Evolutionary conservation across 768 basidiomycete species (phyloP).

Genomic region (Lyophyllum decastes): DNA sequence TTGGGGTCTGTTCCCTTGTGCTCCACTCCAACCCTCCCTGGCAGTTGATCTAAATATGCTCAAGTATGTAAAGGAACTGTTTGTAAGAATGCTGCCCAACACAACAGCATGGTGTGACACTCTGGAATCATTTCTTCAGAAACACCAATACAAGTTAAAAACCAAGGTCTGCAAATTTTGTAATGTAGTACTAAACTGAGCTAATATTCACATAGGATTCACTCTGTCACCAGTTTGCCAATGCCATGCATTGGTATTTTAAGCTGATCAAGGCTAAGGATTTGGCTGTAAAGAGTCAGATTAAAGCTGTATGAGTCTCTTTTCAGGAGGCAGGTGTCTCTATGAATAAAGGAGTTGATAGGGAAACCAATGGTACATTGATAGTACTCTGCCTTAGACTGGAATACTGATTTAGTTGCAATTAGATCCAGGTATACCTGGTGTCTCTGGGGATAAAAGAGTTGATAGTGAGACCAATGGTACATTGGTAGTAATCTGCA

Average conservation of each 20-base stretch:
- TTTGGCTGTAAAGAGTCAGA: background rate
- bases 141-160: background rate
- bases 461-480: too few species aligned
- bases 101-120: background rate
- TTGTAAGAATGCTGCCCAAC: background rate
- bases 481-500: too few species aligned
- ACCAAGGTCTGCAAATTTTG: background rate
- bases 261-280: background rate
- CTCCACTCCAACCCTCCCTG: background rate
- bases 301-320: background rate
- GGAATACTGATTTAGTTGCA: too few species aligned
- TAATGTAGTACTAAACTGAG: background rate
- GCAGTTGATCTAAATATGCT: constrained; percentile 1
- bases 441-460: too few species aligned
- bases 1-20: background rate
- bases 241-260: background rate
- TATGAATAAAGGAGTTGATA: too few species aligned
- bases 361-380: too few species aligned
- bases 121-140: background rate
- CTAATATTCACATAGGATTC: too few species aligned
- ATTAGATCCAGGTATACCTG: too few species aligned
- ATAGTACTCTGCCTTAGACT: too few species aligned
- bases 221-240: background rate
- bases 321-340: background rate
- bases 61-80: background rate